These are phyloP conservation scores for Trametes hirsuta DNA, from an alignment of 1,284 basidiomycete species.

Conservation along the genomic window DNA sequence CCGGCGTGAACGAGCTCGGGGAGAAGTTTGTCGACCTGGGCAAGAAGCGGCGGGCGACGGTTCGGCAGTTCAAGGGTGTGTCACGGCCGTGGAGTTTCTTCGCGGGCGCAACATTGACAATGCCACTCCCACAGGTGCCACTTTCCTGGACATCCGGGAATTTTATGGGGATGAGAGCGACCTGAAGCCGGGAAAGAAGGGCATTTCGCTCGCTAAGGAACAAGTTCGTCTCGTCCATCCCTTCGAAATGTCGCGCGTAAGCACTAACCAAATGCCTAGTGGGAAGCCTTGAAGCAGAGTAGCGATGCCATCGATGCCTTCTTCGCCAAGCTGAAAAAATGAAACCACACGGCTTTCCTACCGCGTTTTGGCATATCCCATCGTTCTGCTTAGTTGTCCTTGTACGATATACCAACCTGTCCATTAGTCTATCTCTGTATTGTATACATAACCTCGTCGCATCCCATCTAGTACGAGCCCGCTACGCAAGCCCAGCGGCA, in stretches of 20 bases:
- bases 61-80: constrained; percentile 71
- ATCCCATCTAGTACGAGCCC: neutral
- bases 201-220: constrained; percentile 71
- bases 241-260: neutral
- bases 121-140: constrained; percentile 38
- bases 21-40: constrained; percentile 70
- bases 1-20: constrained; percentile 46
- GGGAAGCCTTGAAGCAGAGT: constrained; percentile 57
- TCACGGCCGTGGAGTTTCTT: neutral
- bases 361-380: neutral
- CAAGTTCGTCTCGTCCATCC: constrained; percentile 52
- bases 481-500: constrained; percentile 62
- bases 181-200: constrained; percentile 84
- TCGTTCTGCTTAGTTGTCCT: constrained; percentile 2
- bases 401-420: constrained; percentile 10
- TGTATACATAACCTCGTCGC: neutral
- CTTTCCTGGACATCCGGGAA: constrained; percentile 79
- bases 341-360: constrained; percentile 1
- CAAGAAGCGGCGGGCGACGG: constrained; percentile 71
- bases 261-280: constrained; percentile 43
- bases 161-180: constrained; percentile 67
- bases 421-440: constrained; percentile 15
- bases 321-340: constrained; percentile 48
- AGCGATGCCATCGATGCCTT: constrained; percentile 53
- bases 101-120: neutral